A percentile compares a stretch with the other conserved stretches of the same genome.
phyloP scores from a whole-genome alignment of 371 early-diverging fungal genomes.

The Fennellomyces sp. region DNA sequence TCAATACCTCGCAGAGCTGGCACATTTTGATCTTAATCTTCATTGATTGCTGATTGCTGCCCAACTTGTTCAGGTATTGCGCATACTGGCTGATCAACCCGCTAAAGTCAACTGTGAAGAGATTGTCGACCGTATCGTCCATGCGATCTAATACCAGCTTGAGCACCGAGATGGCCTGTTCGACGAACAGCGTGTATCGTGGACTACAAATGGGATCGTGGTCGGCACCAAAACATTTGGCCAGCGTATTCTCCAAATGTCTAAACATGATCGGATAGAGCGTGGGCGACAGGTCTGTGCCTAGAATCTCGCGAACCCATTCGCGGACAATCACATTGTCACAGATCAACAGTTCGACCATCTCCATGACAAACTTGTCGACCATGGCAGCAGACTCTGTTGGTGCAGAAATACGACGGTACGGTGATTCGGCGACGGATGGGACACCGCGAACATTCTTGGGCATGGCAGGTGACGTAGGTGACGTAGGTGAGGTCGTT shows the following conservation, averaged over 20 bases:
- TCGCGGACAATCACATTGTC: constrained; percentile 91
- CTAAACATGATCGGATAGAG: constrained; percentile 86
- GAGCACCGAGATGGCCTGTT: constrained; percentile 86
- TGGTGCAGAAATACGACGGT: constrained; percentile 39
- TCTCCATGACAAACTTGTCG: constrained; percentile 83
- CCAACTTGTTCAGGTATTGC: constrained; percentile 80
- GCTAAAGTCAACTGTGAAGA: constrained; percentile 82
- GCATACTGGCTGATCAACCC: constrained; percentile 77
- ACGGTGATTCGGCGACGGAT: constrained; percentile 7
- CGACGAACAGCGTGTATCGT: constrained; percentile 86
- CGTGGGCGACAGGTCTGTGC: constrained; percentile 81
- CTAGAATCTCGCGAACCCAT: constrained; percentile 87
- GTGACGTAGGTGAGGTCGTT: constrained; percentile 35
- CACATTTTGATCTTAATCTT: constrained; percentile 87
- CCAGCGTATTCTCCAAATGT: constrained; percentile 77
- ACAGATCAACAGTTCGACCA: constrained; percentile 83
- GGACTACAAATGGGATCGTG: constrained; percentile 79
- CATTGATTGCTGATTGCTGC: constrained; percentile 62
- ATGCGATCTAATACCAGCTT: constrained; percentile 85
- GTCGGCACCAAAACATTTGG: constrained; percentile 76
- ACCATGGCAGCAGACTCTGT: constrained; percentile 67
- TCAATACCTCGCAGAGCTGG: constrained; percentile 81
- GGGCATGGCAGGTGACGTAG: constrained; percentile 13
- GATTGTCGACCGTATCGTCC: constrained; percentile 67
- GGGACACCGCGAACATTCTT: too few relatives aligned